Conservation (phyloP, 768 basidiomycete genomes). For the Cystofilobasidium ferigula region DNA sequence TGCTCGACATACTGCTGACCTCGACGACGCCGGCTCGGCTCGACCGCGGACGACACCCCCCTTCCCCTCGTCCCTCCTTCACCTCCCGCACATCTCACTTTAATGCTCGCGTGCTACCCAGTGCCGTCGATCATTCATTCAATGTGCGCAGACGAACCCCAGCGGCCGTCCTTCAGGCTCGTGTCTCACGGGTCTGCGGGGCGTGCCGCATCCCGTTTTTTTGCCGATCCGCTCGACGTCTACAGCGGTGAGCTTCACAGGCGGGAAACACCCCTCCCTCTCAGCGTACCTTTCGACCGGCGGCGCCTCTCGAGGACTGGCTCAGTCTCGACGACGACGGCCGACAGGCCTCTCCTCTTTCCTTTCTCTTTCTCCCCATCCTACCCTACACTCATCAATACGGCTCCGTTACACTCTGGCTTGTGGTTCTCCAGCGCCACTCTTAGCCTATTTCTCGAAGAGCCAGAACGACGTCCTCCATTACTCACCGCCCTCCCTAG, state of each 20-base stretch:
- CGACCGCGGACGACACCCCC: too few relatives aligned
- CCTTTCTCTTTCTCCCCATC: not conserved
- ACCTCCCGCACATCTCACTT: slow-evolving; percentile 5
- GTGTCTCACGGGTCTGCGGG: not conserved
- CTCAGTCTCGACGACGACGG: not conserved
- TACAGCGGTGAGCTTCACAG: slow-evolving; percentile 10
- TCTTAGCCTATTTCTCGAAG: slow-evolving; percentile 3
- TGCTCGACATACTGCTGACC: too few relatives aligned
- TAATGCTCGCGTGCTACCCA: slow-evolving; percentile 8
- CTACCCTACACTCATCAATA: not conserved
- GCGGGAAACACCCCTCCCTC: not conserved
- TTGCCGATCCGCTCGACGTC: slow-evolving; percentile 3
- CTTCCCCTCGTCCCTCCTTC: not conserved
- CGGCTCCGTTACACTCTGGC: slow-evolving; percentile 5
- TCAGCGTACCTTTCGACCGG: not conserved
- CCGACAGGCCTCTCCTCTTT: not conserved
- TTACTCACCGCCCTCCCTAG: slow-evolving; percentile 3
- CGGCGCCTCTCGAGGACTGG: not conserved
- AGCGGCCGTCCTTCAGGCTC: not conserved
- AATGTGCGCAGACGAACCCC: not conserved
- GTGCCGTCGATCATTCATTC: slow-evolving; percentile 8
- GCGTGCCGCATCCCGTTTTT: not conserved
- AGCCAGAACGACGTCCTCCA: slow-evolving; percentile 4
- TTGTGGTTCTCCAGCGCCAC: not conserved
- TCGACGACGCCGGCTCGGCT: too few relatives aligned